Base-by-base conservation (phyloP, 495 filamentous ascomycete genomes). In the Pyrenula massariospora region DNA sequence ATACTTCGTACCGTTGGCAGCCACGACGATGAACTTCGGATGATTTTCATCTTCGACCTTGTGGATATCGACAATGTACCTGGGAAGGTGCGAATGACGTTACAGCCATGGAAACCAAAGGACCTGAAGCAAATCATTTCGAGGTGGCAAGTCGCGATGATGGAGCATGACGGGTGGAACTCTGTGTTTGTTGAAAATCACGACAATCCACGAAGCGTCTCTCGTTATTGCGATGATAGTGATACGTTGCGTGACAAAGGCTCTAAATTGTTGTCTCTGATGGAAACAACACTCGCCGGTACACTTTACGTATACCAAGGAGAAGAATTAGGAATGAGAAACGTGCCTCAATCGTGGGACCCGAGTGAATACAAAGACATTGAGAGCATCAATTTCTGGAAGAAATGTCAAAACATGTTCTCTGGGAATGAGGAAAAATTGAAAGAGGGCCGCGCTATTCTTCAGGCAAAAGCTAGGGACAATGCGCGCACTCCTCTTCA, bases 1-100 rank as follows among this genome's bases (percentile, higher is more conserved):
- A 73, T 83, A 10, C 62, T 83, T n/a, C 65, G 69, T 22, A 75
- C 72, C 53, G 73, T 85, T 25, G 60, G 70, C 0, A 62, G 64
- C 1, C 66, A 67, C 20, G 72, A 73, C 31, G 66, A 67, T 47
- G 77, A 84, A 57, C 67, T 85, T 19, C 75, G 74, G 64, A 85
- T 85, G 82, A 69, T 84, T 10, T 85, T 85, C 66, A 75, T 82
- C 57, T 84, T 84, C 63, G 80, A 83, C 55, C 55, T 74, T 50
- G 77, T 82, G 12, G 73, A 78, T 52, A 56, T 84, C 12, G 81
- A 79, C 62, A 57, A 69, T 70, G 19, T 59, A 59, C 10, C 60
- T 62, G 22, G 65, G 63, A 42, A 71, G 63, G 60, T 69, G 64
- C 57, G 65, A 56, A 62, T 66, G 63, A 57, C 62, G 2, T 60